Evolutionary conservation across 2,329 filamentous ascomycete species (phyloP).

Genomic region (Ophiostoma angusticollis): DNA sequence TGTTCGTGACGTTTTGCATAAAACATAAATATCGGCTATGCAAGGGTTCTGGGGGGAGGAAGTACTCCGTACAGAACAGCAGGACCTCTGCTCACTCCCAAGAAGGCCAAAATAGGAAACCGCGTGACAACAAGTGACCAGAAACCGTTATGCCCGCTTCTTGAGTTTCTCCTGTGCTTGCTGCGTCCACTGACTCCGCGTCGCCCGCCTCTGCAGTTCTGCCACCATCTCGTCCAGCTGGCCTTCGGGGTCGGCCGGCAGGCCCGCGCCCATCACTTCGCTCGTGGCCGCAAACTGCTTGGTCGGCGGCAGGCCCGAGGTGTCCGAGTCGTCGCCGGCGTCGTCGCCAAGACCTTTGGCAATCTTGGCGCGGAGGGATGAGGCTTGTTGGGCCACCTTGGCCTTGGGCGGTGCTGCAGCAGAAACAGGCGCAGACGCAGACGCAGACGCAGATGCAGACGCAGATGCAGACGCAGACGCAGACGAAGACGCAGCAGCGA

Average conservation of each 20-base stretch:
- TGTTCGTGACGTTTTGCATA: too few species aligned
- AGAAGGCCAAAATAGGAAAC: neutral
- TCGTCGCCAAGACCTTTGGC: neutral
- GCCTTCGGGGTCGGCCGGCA: conserved; percentile 61
- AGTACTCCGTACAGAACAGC: too few species aligned
- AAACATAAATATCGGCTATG: too few species aligned
- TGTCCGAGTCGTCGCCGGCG: neutral
- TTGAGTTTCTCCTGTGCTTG: neutral
- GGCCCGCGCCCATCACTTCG: conserved; percentile 31
- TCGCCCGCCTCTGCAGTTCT: conserved; percentile 35
- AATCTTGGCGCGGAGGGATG: neutral
- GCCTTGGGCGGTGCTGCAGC: neutral
- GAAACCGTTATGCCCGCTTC: conserved; percentile 3
- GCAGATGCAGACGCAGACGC: neutral
- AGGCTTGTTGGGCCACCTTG: neutral
- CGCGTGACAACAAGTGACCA: too few species aligned
- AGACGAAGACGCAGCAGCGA: conserved; percentile 17
- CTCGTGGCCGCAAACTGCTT: conserved; percentile 5
- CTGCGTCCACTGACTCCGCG: conserved; percentile 12
- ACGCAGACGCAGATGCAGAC: neutral
- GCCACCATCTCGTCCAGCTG: conserved; percentile 68
- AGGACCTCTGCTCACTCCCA: too few species aligned
- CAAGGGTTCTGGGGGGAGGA: too few species aligned
- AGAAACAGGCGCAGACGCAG: neutral
- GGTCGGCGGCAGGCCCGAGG: conserved; percentile 9